Base-by-base conservation (phyloP, 129 eudicot species). In the Helichrysum umbraculigerum region DNA sequence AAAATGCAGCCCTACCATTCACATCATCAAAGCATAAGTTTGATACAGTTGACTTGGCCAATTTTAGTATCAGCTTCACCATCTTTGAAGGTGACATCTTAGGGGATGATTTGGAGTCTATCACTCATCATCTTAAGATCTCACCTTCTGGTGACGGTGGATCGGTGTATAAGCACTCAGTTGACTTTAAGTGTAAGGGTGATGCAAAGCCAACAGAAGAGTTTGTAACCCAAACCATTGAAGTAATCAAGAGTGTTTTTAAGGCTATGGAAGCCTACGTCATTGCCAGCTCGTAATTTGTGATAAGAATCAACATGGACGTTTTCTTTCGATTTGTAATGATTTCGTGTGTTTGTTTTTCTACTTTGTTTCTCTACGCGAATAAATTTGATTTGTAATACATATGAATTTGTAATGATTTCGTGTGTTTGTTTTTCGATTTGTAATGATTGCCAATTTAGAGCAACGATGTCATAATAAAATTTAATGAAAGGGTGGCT, bases 61-160 rank as follows among this genome's bases (percentile, higher is more conserved):
- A 25, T 25, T 25, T 25, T 25, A 25, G 28, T 25, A 1, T 25
- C 28, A 25, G 28, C 28, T 25, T 25, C 28, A 25, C 28, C 28
- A 25, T 25, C 28, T 25, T 25, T 25, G 28, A 25, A 25, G 28
- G 28, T 25, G 28, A 25, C 28, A 25, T 25, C 28, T 25, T 25
- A 25, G 28, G 28, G 28, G 28, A 25, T 25, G 0, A 0, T 25
- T 25, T 25, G 28, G 28, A 25, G 28, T 25, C 28, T 25, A 25
- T 25, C 28, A 25, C 28, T 54, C 78, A 80, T 80, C 61, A 58
- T 66, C 30, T 73, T 59, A 52, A 66, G 73, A 29, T 80, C 32
- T 33, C 58, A 66, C 68, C 75, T 30, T 17, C 75, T 4, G 83
- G 10, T 4, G 79, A 66, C 12, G 79, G 83, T 35, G 83, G 79